A percentile compares a stretch with the other conserved stretches of the same genome.
These are phyloP conservation scores for Syzygium aqueum DNA, from an alignment of 345 rosid genomes.

Conservation along the genomic window DNA sequence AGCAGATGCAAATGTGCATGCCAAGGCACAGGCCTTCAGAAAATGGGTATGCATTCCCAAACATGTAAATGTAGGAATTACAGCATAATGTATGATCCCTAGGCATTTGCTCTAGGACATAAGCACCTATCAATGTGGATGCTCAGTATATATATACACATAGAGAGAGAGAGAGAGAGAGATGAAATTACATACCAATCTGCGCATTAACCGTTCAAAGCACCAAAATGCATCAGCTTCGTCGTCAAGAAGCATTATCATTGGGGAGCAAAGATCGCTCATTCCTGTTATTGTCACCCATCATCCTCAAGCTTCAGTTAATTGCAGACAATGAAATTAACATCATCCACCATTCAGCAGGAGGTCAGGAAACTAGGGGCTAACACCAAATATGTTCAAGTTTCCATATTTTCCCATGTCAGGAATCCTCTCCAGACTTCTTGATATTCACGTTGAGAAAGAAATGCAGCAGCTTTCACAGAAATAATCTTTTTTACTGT, in stretches of 20 bases:
- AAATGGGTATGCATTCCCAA: neutral
- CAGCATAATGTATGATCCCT: neutral
- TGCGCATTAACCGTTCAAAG: constrained; percentile 91
- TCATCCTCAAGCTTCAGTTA: neutral
- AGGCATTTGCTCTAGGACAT: neutral
- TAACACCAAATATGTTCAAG: neutral
- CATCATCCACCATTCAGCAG: neutral
- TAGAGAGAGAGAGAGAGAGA: neutral
- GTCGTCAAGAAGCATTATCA: constrained; percentile 87
- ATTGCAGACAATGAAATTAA: neutral
- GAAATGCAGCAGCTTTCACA: neutral
- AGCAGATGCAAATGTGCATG: neutral
- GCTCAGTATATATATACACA: neutral
- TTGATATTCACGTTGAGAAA: neutral
- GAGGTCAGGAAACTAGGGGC: neutral
- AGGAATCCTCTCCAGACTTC: neutral
- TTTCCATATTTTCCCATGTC: neutral
- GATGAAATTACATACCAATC: constrained; percentile 51
- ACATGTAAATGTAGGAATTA: neutral
- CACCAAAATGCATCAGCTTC: constrained; percentile 99
- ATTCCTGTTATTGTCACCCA: constrained; percentile 48
- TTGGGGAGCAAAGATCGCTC: constrained; percentile 99
- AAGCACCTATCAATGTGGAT: neutral
- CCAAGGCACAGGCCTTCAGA: neutral
- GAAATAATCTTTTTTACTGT: neutral